These are phyloP conservation scores for Claviceps purpurea DNA, from an alignment of 2,329 filamentous ascomycete species.

Conservation along the genomic window DNA sequence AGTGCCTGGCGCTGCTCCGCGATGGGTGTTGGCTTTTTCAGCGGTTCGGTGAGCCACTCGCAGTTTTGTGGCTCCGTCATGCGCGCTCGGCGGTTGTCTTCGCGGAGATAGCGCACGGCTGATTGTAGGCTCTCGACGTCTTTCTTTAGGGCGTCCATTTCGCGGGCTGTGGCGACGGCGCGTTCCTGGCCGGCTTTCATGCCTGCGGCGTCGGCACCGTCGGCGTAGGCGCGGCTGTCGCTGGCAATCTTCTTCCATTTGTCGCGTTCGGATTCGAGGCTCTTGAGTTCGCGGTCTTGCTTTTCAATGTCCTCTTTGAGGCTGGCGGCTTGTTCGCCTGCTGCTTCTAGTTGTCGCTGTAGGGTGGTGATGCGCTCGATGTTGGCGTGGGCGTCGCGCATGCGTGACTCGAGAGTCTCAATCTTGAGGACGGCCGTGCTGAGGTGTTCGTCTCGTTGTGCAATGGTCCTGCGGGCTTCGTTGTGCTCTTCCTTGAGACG, in stretches of 20 bases:
- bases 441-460: conserved; percentile 65
- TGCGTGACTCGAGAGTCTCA: conserved; percentile 77
- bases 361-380: conserved; percentile 54
- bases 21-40: conserved; percentile 31
- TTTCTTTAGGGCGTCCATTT: conserved; percentile 58
- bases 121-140: conserved; percentile 53
- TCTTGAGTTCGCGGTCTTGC: conserved; percentile 53
- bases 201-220: conserved; percentile 34
- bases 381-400: conserved; percentile 72
- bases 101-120: conserved; percentile 53
- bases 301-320: conserved; percentile 53
- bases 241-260: conserved; percentile 60
- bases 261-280: conserved; percentile 51
- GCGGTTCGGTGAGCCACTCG: conserved; percentile 50
- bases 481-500: conserved; percentile 68
- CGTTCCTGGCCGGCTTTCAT: conserved; percentile 49
- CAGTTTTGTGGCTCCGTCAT: conserved; percentile 39
- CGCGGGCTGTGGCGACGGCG: conserved; percentile 55
- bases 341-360: conserved; percentile 43
- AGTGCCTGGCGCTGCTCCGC: conserved; percentile 36
- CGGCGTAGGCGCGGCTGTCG: conserved; percentile 43
- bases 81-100: conserved; percentile 52
- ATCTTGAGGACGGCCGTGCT: conserved; percentile 87
- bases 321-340: conserved; percentile 34
- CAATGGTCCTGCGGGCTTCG: conserved; percentile 59